Conservation (phyloP, 306 rosid genomes). For the Alnus glutinosa region DNA sequence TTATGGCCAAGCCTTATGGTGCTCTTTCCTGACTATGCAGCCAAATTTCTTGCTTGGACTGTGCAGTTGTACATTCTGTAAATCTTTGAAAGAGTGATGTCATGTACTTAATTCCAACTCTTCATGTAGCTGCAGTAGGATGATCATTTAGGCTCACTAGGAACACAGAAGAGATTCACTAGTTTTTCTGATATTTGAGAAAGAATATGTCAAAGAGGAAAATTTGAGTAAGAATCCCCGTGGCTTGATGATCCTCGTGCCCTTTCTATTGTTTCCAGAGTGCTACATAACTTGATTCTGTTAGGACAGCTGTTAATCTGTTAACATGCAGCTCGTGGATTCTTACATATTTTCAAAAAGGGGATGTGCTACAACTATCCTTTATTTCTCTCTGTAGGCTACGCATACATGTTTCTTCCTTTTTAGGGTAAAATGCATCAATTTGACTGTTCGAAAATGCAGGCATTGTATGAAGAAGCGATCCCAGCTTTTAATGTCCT, state of each 20-base stretch:
- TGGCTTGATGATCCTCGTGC: neutral
- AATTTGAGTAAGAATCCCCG: neutral
- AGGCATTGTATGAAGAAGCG: conserved; percentile 65
- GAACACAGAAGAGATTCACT: neutral
- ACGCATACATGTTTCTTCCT: neutral
- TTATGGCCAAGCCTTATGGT: too few relatives aligned
- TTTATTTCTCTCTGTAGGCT: neutral
- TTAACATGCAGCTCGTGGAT: neutral
- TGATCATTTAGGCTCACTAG: neutral
- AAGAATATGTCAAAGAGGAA: neutral
- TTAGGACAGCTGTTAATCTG: neutral
- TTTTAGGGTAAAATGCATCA: conserved; percentile 5
- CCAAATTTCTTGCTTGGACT: neutral
- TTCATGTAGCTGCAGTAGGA: neutral
- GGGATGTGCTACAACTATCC: neutral
- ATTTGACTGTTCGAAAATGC: conserved; percentile 30
- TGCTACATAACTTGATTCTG: neutral
- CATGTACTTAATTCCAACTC: neutral
- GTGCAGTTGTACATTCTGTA: neutral
- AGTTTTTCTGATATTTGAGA: neutral
- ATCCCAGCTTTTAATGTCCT: conserved; percentile 68
- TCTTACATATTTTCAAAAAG: neutral
- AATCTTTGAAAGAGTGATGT: too few relatives aligned
- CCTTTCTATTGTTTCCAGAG: neutral
- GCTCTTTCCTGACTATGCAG: neutral